Base-by-base conservation (phyloP, 1,284 basidiomycete genomes). In the Wallemia hederae region DNA sequence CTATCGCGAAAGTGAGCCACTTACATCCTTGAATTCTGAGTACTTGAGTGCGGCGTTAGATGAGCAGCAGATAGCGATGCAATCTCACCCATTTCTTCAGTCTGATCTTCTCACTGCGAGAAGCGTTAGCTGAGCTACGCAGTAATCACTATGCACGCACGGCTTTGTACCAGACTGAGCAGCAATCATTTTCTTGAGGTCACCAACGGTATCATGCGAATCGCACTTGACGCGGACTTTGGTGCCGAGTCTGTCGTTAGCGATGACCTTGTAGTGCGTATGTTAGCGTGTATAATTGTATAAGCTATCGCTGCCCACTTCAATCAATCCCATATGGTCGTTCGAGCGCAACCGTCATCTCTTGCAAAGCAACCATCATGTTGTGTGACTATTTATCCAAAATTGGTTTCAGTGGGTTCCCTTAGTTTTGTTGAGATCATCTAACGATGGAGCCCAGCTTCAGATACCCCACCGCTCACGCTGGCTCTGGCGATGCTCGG, bases 181-280 rank as follows among this genome's bases (percentile, higher is more conserved):
- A 1, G 85, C 90, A 65, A 98, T 96, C 62, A 97, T 81, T 72
- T 85, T 85, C 76, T 98, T 98, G 63, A 97, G 75, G 70, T 96
- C 91, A 28, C 91, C 91, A 26, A 98, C 86, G 0, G 92, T 98
- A 70, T 98, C 92, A 17, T 96, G 83, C 2, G 88, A 81, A 66
- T 84, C 83, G 73, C 84, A 88, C 73, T 94, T 92, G 67, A 92
- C 85, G 64, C 85, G 83, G 60, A 92, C 91, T 82, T 94, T 97
- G 62, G 87, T 81, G 59, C 92, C 92, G 61, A 96, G 77, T 69
- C 92, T 83, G 75, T 97, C 91, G 72, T 97, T 97, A 7, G 89
- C 92, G 66, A 92, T 92, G 63, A 97, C 80, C 80, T 96, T 75
- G 62, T n/a, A n/a, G n/a, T n/a, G n/a, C n/a, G n/a, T n/a, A n/a